These are phyloP conservation scores for Teratosphaeria gauchensis DNA, from an alignment of 2,329 filamentous ascomycete species.

Conservation along the genomic window DNA sequence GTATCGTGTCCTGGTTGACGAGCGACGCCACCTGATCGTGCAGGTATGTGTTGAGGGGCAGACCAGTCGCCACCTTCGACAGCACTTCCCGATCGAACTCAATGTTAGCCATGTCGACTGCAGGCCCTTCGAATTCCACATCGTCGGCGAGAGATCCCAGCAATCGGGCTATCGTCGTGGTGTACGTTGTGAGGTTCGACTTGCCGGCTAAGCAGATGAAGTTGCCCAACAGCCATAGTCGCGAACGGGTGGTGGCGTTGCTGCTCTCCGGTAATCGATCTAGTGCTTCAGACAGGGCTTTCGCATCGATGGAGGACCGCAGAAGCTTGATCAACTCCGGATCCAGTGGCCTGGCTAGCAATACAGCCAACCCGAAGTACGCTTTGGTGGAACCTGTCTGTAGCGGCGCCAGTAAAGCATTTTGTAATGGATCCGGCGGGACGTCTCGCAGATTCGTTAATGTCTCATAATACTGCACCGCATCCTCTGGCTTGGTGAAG, in stretches of 20 bases:
- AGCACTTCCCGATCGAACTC: slow-evolving; percentile 35
- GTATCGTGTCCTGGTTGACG: slow-evolving; percentile 66
- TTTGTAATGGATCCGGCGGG: slow-evolving; percentile 16
- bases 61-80: slow-evolving; percentile 26
- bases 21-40: slow-evolving; percentile 58
- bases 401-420: slow-evolving; percentile 25
- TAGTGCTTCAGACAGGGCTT: slow-evolving; percentile 12
- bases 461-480: slow-evolving; percentile 23
- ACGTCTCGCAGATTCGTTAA: slow-evolving; percentile 15
- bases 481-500: slow-evolving; percentile 10
- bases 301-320: slow-evolving; percentile 14
- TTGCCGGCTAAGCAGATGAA: slow-evolving; percentile 39
- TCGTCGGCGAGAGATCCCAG: slow-evolving; percentile 48
- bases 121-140: slow-evolving; percentile 40
- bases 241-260: slow-evolving; percentile 23
- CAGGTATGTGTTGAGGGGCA: slow-evolving; percentile 42
- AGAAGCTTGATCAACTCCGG: slow-evolving; percentile 17
- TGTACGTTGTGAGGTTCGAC: slow-evolving; percentile 34
- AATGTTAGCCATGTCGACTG: slow-evolving; percentile 22
- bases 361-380: slow-evolving; percentile 18
- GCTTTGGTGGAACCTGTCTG: slow-evolving; percentile 10
- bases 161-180: slow-evolving; percentile 46
- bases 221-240: slow-evolving; percentile 49
- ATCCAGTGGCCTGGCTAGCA: slow-evolving; percentile 20
- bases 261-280: background rate